Base-by-base conservation (phyloP, 352 stramenopile species). In the Globisporangium echinulatum region DNA sequence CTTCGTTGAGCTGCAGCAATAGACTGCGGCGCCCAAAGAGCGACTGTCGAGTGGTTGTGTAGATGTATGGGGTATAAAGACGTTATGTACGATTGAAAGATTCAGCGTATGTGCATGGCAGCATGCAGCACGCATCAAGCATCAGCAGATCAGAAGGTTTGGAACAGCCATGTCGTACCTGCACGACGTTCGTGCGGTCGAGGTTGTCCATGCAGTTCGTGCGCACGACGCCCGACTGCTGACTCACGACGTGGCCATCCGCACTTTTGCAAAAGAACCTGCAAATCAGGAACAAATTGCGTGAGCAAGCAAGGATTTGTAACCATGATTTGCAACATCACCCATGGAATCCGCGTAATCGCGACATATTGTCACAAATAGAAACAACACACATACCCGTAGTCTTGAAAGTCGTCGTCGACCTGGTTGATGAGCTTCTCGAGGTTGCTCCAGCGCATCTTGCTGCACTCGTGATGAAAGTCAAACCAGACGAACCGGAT, bases 131-230 rank as follows among this genome's bases (percentile, higher is more conserved):
- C 1, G 19, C 15, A 36, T 6, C 3, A 44, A 44, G 40, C 40
- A 44, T 3, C 25, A 33, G 25, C 25, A 33, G 25, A 33, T 33
- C 25, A 3, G 25, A 33, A 33, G 25, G 25, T 33, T 33, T 48
- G 43, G 1, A 48, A 10, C 11, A 47, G 10, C 5, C 42, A 17
- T 48, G 7, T 15, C 14, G 10, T 51, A 86, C 75, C 70, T 85
- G 76, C 37, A 88, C 79, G 49, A 88, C 78, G 56, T 87, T 90
- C 14, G 79, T 99, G 40, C 96, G 83, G 77, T 99, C 96, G 14
- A 99, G 77, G 64, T 97, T 98, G 79, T 99, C 96, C 90, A 99
- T 98, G 76, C 96, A 99, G 76, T 99, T 99, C 13, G 94, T 98
- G 52, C 96, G 86, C 37, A 99, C 79, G 15, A 99, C 88, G 5